Conservation (phyloP, 257 asterid species). For the Pogostemon cablin region DNA sequence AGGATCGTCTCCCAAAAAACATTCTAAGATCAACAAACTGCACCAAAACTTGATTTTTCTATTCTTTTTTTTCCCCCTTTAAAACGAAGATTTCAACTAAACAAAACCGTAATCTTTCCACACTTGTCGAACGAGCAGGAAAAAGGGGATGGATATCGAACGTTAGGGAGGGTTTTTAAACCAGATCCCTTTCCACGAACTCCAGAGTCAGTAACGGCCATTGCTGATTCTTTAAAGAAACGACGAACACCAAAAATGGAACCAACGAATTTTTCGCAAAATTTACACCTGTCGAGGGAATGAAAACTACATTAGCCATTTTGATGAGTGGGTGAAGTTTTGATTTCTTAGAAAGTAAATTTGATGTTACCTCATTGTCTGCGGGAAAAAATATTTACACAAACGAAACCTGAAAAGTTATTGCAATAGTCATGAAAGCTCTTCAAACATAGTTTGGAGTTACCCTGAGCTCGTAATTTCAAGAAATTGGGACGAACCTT, state of each 20-base stretch:
- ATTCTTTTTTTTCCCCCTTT: not conserved
- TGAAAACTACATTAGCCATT: conserved; percentile 24
- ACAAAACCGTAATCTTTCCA: conserved; percentile 27
- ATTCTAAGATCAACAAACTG: not conserved
- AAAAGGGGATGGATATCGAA: not conserved
- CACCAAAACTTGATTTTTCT: conserved; percentile 18
- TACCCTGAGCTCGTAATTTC: not conserved
- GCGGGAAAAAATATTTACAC: conserved; percentile 63
- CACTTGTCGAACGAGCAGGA: not conserved
- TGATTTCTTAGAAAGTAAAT: not conserved
- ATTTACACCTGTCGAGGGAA: conserved; percentile 56
- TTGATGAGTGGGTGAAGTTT: not conserved
- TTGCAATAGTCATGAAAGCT: not conserved
- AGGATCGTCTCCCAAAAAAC: not conserved
- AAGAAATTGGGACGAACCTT: conserved; percentile 40
- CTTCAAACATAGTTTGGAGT: conserved; percentile 5
- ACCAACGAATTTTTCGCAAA: conserved; percentile 32
- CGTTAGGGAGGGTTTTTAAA: too few relatives aligned
- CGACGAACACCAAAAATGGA: conserved; percentile 32
- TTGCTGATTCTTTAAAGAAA: conserved; percentile 28
- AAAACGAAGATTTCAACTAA: not conserved
- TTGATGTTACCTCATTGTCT: conserved; percentile 51
- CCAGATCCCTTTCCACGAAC: not conserved
- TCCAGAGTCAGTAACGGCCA: conserved; percentile 22
- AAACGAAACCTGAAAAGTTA: conserved; percentile 51